Conservation (phyloP, 805 yeast species). For the Teunomyces gatunensis region DNA sequence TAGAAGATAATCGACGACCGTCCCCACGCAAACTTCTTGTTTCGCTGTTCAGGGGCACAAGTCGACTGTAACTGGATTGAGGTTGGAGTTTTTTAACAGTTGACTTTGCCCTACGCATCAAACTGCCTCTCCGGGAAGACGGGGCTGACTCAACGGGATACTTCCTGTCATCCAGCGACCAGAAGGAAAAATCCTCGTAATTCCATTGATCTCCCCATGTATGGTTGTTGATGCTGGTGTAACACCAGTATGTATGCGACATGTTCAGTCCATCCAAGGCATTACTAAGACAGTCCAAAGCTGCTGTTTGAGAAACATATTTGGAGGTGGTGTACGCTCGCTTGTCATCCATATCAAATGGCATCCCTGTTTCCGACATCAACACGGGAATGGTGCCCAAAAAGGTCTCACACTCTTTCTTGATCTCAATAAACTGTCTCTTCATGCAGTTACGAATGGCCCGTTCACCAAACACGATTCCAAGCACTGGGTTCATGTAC, state of each 20-base stretch:
- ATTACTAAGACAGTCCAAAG: slow-evolving; percentile 75
- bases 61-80: not conserved
- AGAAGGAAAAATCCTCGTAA: slow-evolving; percentile 88
- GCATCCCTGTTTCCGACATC: slow-evolving; percentile 96
- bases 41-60: not conserved
- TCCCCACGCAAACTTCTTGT: not conserved
- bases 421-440: slow-evolving; percentile 66
- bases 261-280: slow-evolving; percentile 76
- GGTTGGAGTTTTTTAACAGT: slow-evolving; percentile 7
- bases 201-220: slow-evolving; percentile 92
- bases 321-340: slow-evolving; percentile 64
- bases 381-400: slow-evolving; percentile 75
- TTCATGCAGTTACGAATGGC: slow-evolving; percentile 72
- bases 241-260: slow-evolving; percentile 85
- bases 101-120: slow-evolving; percentile 3
- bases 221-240: slow-evolving; percentile 70
- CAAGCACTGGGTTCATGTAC: slow-evolving; percentile 69
- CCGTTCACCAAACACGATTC: slow-evolving; percentile 77
- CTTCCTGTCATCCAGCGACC: slow-evolving; percentile 63
- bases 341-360: slow-evolving; percentile 89
- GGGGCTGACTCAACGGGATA: slow-evolving; percentile 3
- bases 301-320: slow-evolving; percentile 71
- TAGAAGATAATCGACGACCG: not conserved
- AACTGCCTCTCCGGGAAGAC: slow-evolving; percentile 8
- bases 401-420: slow-evolving; percentile 55